Evolutionary conservation across 2,329 filamentous ascomycete genomes (phyloP), one percentile per base, ranked within the genome.

Genomic region (Nannizziopsis arthrosporioides): DNA sequence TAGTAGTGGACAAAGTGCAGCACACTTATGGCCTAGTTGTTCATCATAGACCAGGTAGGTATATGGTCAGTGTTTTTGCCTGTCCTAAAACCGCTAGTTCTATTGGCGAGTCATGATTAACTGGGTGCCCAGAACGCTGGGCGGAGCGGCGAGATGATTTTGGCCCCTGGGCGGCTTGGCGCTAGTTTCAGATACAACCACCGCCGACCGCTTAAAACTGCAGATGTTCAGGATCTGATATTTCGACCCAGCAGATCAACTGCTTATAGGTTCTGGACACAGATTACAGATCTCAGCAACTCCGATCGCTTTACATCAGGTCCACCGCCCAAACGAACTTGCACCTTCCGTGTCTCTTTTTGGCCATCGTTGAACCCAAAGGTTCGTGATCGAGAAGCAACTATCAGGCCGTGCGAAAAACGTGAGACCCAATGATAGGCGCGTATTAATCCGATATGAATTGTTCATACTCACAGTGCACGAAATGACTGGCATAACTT

Each of bases 211-310:
- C 45, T 15, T 47, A 22, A 47, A 47, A 47, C 45, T 47, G 38
- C 45, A 30, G 39, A 27, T n/a, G 45, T 47, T 47, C 38, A 47
- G 45, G 42, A 36, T 47, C 2, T n/a, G 15, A 19, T 14, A 17
- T 31, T n/a, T 38, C 18, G 2, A n/a, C 42, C 18, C 1, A 35
- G 22, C 22, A 27, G 22, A 27, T 27, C 22, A 7, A 27, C 3
- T 27, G 7, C 22, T 27, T 7, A 27, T 7, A 27, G 22, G 22
- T 27, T 27, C 22, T 27, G 22, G 22, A 27, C 22, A 27, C 22
- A 27, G 22, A 27, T 27, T 4, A 27, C 4, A 27, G 22, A 3
- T 27, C 22, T 27, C 3, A 27, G 7, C 7, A 27, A 27, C 22
- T 27, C 7, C 7, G 7, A 27, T 27, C 4, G 22, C 22, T 27